These are phyloP conservation scores for Pisolithus microcarpus DNA, from an alignment of 768 basidiomycete genomes.

Conservation along the genomic window DNA sequence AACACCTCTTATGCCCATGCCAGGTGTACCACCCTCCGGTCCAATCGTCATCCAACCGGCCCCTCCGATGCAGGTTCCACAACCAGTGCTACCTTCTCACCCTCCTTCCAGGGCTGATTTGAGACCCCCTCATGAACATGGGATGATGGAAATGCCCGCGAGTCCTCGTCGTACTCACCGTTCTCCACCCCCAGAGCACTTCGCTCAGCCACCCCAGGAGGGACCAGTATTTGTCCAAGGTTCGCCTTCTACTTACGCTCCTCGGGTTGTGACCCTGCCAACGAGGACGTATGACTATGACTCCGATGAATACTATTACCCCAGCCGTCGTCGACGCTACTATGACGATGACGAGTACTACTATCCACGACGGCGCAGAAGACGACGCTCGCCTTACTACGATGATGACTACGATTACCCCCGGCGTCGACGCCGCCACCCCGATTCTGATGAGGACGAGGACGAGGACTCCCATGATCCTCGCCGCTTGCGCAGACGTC, in stretches of 20 bases:
- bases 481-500: background rate
- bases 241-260: slow-evolving; percentile 22
- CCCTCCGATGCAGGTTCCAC: background rate
- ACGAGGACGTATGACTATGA: slow-evolving; percentile 6
- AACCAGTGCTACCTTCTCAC: slow-evolving; percentile 9
- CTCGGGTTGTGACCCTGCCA: slow-evolving; percentile 7
- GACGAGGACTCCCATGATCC: slow-evolving; percentile 2
- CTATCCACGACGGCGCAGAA: background rate
- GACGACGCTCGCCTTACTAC: background rate
- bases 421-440: slow-evolving; percentile 4
- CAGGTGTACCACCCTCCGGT: slow-evolving; percentile 4
- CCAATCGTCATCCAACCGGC: slow-evolving; percentile 17
- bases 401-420: slow-evolving; percentile 11
- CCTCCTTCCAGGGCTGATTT: slow-evolving; percentile 11
- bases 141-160: background rate
- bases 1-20: background rate
- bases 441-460: slow-evolving; percentile 14
- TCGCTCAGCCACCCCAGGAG: background rate
- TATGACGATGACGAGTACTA: slow-evolving; percentile 3
- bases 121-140: slow-evolving; percentile 5
- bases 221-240: background rate
- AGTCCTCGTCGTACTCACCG: slow-evolving; percentile 11
- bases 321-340: slow-evolving; percentile 2
- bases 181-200: slow-evolving; percentile 9
- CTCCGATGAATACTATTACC: slow-evolving; percentile 6